These are phyloP conservation scores for Candida chauliodis DNA, from an alignment of 805 yeast genomes.

Conservation along the genomic window DNA sequence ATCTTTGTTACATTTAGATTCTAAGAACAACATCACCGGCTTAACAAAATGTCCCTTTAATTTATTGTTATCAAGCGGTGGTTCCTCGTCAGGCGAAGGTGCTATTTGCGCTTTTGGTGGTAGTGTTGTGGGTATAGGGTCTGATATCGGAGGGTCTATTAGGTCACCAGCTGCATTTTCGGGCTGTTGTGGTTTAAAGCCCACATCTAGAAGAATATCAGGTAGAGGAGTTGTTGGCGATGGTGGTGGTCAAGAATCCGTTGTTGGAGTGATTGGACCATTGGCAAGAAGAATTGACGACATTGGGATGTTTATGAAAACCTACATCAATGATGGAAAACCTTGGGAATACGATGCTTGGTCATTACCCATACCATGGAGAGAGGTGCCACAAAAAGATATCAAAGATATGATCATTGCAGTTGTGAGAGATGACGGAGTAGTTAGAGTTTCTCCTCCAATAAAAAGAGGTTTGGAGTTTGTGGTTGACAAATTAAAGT, in stretches of 20 bases:
- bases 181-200: slow-evolving; percentile 40
- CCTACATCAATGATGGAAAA: slow-evolving; percentile 56
- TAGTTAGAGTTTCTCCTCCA: slow-evolving; percentile 68
- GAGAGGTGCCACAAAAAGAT: slow-evolving; percentile 35
- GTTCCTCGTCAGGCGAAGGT: slow-evolving; percentile 45
- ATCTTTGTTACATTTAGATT: slow-evolving; percentile 41
- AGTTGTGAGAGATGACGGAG: slow-evolving; percentile 59
- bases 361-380: slow-evolving; percentile 52
- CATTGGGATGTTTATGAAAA: slow-evolving; percentile 63
- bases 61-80: slow-evolving; percentile 37
- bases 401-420: slow-evolving; percentile 53
- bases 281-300: slow-evolving; percentile 62
- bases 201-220: slow-evolving; percentile 35
- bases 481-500: slow-evolving; percentile 49
- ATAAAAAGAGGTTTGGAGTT: slow-evolving; percentile 51
- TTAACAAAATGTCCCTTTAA: slow-evolving; percentile 34
- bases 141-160: slow-evolving; percentile 43
- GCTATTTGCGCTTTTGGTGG: slow-evolving; percentile 41
- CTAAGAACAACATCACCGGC: slow-evolving; percentile 38
- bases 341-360: slow-evolving; percentile 57
- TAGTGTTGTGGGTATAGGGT: slow-evolving; percentile 36
- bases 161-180: slow-evolving; percentile 43
- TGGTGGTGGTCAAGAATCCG: slow-evolving; percentile 62
- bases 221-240: slow-evolving; percentile 41
- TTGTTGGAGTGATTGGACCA: slow-evolving; percentile 67